A percentile compares a stretch with the other conserved stretches of the same genome.
Conservation (phyloP, 2,329 filamentous ascomycete genomes). For the Pseudogymnoascus destructans region DNA sequence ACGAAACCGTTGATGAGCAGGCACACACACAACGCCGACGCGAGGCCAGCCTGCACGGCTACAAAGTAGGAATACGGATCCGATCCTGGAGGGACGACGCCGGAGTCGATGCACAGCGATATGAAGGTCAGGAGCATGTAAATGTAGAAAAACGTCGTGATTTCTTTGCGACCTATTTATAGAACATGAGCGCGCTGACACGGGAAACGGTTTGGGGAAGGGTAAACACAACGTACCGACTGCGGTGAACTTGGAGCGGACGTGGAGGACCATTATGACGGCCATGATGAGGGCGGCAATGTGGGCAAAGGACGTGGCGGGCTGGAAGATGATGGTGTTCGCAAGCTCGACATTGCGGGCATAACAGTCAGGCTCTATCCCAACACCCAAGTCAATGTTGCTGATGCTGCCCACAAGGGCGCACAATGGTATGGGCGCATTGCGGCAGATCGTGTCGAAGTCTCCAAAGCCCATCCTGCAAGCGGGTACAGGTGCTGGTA, state of each 20-base stretch:
- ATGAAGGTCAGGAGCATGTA: conserved; percentile 83
- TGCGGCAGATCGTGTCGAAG: conserved; percentile 75
- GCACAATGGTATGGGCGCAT: conserved; percentile 77
- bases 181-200: conserved; percentile 8
- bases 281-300: conserved; percentile 87
- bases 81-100: conserved; percentile 75
- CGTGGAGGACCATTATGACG: conserved; percentile 92
- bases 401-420: conserved; percentile 67
- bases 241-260: conserved; percentile 94
- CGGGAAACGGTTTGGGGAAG: background rate
- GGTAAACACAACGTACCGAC: conserved; percentile 53
- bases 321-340: conserved; percentile 97
- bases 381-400: conserved; percentile 51
- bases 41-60: conserved; percentile 70
- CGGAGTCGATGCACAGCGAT: conserved; percentile 83
- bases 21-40: conserved; percentile 76
- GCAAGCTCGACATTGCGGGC: conserved; percentile 89
- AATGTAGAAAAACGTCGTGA: conserved; percentile 89
- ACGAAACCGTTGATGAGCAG: conserved; percentile 96
- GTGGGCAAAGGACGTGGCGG: conserved; percentile 80
- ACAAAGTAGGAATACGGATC: conserved; percentile 81
- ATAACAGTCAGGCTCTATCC: conserved; percentile 84
- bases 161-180: conserved; percentile 46
- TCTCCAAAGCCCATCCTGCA: conserved; percentile 76
- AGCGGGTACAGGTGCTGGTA: background rate